These are phyloP conservation scores for Ophiostoma fasciatum DNA, from an alignment of 2,329 filamentous ascomycete genomes.

Conservation along the genomic window DNA sequence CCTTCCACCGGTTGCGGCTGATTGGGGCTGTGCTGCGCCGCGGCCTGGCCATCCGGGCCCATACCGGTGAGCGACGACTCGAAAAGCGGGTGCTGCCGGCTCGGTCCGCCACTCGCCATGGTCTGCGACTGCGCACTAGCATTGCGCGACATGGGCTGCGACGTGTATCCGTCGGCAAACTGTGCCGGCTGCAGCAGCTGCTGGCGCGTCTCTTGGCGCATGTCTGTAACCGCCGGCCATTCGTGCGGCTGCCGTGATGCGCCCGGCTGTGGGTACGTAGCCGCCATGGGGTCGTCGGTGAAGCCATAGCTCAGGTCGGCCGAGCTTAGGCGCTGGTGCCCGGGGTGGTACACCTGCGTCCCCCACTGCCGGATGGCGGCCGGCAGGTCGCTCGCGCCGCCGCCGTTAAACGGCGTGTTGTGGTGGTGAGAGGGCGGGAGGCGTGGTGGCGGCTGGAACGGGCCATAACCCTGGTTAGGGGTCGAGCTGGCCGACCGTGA, in stretches of 20 bases:
- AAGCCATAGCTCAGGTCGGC: constrained; percentile 11
- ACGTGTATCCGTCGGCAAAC: constrained; percentile 26
- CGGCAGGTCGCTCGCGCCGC: background rate
- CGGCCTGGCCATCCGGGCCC: background rate
- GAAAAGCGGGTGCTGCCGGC: background rate
- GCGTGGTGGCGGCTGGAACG: constrained; percentile 16
- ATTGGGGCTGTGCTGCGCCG: background rate
- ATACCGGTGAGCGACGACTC: too few relatives aligned
- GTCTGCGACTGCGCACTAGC: constrained; percentile 24
- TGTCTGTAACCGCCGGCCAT: too few relatives aligned
- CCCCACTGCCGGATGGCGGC: constrained; percentile 15
- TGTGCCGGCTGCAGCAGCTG: background rate
- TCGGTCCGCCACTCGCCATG: background rate
- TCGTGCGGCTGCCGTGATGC: too few relatives aligned
- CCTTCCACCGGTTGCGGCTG: background rate
- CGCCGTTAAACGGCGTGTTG: background rate
- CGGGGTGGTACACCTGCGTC: constrained; percentile 13
- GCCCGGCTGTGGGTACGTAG: too few relatives aligned
- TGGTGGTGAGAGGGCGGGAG: constrained; percentile 1
- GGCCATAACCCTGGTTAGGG: constrained; percentile 14
- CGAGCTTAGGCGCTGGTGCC: constrained; percentile 12
- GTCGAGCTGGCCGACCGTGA: constrained; percentile 20
- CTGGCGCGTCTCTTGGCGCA: too few relatives aligned
- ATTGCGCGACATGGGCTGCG: constrained; percentile 35
- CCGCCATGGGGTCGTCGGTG: constrained; percentile 11